Evolutionary conservation across 352 stramenopile species (phyloP), one percentile per base, ranked within the genome.

Genomic region (Globisporangium irregulare): DNA sequence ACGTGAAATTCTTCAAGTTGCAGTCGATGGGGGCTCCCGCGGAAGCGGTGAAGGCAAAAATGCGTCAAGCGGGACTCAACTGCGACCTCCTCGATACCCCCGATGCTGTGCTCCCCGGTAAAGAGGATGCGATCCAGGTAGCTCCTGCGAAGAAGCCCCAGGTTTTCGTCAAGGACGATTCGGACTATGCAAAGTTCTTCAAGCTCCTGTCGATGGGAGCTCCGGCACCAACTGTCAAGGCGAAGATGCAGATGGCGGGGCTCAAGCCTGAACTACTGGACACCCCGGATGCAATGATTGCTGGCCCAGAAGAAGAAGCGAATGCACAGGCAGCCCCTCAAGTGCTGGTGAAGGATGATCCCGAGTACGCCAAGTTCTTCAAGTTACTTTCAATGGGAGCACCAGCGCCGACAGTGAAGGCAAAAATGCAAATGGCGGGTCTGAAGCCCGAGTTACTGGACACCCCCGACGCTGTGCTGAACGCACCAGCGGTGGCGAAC

Each of bases 11-110:
- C 65, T 87, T 90, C 55, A 93, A 91, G 55, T 38, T 91, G 15
- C 65, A 78, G 48, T 78, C 79, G 0, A 92, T 91, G 81, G 83
- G 83, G 1, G 82, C 81, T 1, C 85, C 85, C 34, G 57, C 58
- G 3, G 73, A 66, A 24, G 80, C 79, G 7, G 83, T 93, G 2
- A 86, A 90, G 55, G 73, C 79, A 0, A 91, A 91, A 60, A 89
- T 89, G 79, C 36, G 50, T 10, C 75, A 84, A 67, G 95, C 97
- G 72, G 91, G 90, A 1, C 66, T 98, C 25, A 93, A 98, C 74
- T 76, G 88, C 48, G 77, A 83, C 3, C 68, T 91, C 3, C 65
- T 93, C 8, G 82, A 92, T 54, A 92, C 79, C 0, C 85, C 87
- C 12, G 78, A 92, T 36, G 82, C 80, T 3, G 64, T 74, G 3